These are phyloP conservation scores for Didymella arachidicola DNA, from an alignment of 2,329 filamentous ascomycete species.

Conservation along the genomic window DNA sequence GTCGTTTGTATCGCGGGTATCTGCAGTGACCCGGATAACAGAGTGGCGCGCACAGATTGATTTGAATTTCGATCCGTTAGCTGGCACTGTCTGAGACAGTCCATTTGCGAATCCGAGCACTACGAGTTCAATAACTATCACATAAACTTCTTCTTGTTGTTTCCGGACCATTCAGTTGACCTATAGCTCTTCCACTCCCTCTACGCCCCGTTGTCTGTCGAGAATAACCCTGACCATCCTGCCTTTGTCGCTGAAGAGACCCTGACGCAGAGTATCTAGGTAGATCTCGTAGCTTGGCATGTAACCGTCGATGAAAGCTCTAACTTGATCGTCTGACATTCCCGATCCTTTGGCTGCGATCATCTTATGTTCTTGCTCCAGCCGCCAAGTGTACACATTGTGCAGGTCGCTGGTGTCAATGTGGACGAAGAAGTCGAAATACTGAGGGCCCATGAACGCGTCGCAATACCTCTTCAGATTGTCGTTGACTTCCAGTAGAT, in stretches of 20 bases:
- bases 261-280: conserved; percentile 58
- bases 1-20: not conserved
- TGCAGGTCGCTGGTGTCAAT: conserved; percentile 75
- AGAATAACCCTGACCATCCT: conserved; percentile 61
- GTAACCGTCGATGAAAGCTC: conserved; percentile 74
- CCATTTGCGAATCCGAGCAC: not conserved
- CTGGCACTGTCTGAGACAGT: not conserved
- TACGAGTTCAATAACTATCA: not conserved
- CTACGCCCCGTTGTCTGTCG: conserved; percentile 56
- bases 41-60: not conserved
- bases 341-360: conserved; percentile 72
- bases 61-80: not conserved
- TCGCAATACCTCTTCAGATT: conserved; percentile 62
- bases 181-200: conserved; percentile 46
- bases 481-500: conserved; percentile 67
- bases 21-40: not conserved
- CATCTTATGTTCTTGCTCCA: conserved; percentile 79
- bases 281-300: conserved; percentile 66
- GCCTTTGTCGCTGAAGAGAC: conserved; percentile 56
- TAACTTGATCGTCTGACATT: conserved; percentile 83
- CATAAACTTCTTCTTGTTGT: not conserved
- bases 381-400: conserved; percentile 85
- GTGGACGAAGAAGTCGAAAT: conserved; percentile 69
- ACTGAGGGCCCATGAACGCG: conserved; percentile 52
- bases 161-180: not conserved